Evolutionary conservation across 2,329 filamentous ascomycete species (phyloP).

Genomic region (Neofusicoccum cordaticola): DNA sequence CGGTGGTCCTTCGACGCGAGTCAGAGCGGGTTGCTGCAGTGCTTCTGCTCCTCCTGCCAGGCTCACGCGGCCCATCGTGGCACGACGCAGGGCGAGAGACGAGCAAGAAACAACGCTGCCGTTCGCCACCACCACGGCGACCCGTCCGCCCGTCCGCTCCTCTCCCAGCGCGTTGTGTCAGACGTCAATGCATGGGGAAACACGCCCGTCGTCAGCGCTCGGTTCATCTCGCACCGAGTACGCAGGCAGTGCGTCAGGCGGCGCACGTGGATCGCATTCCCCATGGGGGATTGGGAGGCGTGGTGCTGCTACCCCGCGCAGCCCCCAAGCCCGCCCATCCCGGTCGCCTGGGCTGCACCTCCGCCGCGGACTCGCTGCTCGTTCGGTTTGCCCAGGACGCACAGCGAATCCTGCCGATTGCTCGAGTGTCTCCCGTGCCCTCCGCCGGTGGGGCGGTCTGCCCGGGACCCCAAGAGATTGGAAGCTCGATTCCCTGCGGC

Average conservation of each 20-base stretch:
- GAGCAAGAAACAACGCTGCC: background rate
- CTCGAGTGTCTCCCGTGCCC: too few species aligned
- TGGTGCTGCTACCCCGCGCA: background rate
- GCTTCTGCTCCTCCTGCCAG: background rate
- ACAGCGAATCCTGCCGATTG: too few species aligned
- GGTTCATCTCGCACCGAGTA: background rate
- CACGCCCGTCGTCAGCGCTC: background rate
- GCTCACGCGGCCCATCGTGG: too few species aligned
- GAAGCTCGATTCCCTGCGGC: background rate
- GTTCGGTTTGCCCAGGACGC: too few species aligned
- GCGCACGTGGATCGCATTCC: background rate
- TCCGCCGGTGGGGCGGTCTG: too few species aligned
- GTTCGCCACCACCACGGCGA: background rate
- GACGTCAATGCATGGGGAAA: background rate
- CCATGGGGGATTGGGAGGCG: background rate
- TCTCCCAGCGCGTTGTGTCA: background rate
- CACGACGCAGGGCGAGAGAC: background rate
- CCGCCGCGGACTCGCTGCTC: too few species aligned
- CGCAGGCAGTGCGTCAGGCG: background rate
- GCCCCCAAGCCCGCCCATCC: background rate
- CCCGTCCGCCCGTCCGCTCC: background rate
- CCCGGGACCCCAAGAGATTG: background rate
- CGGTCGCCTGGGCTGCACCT: background rate
- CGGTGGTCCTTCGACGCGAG: constrained; percentile 10
- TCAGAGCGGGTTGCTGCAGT: background rate